Evolutionary conservation across 2,329 filamentous ascomycete species (phyloP), one percentile per base, ranked within the genome.

Genomic region (Alternaria conjuncta): DNA sequence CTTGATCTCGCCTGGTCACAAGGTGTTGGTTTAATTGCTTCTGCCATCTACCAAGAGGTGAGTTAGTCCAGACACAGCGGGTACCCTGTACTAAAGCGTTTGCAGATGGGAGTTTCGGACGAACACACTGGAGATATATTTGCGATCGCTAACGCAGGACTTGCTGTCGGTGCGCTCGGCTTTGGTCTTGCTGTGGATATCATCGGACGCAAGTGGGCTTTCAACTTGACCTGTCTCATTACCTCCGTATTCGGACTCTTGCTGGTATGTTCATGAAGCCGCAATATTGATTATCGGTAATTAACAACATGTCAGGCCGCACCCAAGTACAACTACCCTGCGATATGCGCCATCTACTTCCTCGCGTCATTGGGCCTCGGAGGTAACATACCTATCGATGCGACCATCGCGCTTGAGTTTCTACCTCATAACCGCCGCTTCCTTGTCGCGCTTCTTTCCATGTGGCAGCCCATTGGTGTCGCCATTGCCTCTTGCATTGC

Each of bases 391-490:
- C 72, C 72, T 2, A 74, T 75, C 41, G 72, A 75, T 47, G 72
- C 72, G 2, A 74, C 70, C 6, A 75, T 74, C 20, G 70, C 71
- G 15, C 67, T 75, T 3, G 72, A 75, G 45, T 75, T 75, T 25
- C 60, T 75, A 10, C 72, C 72, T 9, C 70, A 74, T 20, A 75
- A 71, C 10, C 72, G 72, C 11, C 69, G 72, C 23, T 73, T 71
- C 32, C 70, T 76, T 3, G 73, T 76, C 20, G 65, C 73, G 6
- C 71, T 76, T 28, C 69, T 76, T 3, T 73, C 73, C 21, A 75
- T 76, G 69, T 76, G 73, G 73, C 73, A 76, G 36, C 73, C 73
- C 3, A 68, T 76, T 30, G 73, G 73, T 46, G 73, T 76, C 10
- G 65, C 71, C 15, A 65, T 67, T 20, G 73, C 73, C 18, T 76